Evolutionary conservation across 768 basidiomycete species (phyloP).

Genomic region (Suillus brevipes): DNA sequence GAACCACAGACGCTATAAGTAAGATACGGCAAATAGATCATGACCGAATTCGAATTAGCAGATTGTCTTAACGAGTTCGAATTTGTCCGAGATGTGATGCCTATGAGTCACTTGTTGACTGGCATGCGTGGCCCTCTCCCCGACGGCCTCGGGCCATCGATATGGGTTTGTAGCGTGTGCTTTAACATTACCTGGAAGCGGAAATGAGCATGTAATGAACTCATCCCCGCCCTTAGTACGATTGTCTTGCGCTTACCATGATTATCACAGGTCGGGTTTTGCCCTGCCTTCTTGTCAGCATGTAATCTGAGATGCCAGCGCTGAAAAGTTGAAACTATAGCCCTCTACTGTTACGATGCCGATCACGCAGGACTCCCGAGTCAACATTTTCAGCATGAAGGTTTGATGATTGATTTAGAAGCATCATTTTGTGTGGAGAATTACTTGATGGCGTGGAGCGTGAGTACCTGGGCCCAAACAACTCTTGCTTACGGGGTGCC

Average conservation of each 20-base stretch:
- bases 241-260: background rate
- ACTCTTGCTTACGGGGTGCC: background rate
- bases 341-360: background rate
- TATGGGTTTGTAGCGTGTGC: background rate
- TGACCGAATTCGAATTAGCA: background rate
- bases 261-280: background rate
- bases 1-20: background rate
- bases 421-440: background rate
- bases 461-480: background rate
- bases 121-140: background rate
- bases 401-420: background rate
- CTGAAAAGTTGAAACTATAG: background rate
- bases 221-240: background rate
- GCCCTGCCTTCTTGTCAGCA: background rate
- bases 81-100: background rate
- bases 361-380: background rate
- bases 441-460: background rate
- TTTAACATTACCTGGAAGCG: background rate
- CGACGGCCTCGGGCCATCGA: background rate
- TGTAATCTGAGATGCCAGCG: background rate
- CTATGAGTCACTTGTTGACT: too few species aligned
- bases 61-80: background rate
- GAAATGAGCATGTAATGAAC: background rate
- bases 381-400: background rate
- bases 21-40: background rate